Conservation (phyloP, 805 yeast species). For the Candida anglica region DNA sequence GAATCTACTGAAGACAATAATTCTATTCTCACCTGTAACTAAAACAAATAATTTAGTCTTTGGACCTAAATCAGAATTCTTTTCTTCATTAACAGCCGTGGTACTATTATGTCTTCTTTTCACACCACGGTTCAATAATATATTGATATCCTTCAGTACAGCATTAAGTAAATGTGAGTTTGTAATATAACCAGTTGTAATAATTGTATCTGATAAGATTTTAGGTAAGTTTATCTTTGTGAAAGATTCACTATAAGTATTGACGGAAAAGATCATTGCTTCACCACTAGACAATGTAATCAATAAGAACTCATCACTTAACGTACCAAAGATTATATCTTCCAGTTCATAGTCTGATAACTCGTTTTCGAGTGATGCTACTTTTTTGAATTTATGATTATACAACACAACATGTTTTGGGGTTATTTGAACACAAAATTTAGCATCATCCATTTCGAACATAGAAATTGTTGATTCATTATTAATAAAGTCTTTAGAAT, state of each 20-base stretch:
- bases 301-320: slow-evolving; percentile 60
- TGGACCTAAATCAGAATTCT: slow-evolving; percentile 11
- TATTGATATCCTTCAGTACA: slow-evolving; percentile 24
- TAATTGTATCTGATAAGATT: slow-evolving; percentile 44
- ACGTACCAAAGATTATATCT: slow-evolving; percentile 53
- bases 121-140: slow-evolving; percentile 21
- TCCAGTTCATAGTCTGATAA: slow-evolving; percentile 31
- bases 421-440: slow-evolving; percentile 71
- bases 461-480: slow-evolving; percentile 63
- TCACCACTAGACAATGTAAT: slow-evolving; percentile 69
- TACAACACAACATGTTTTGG: slow-evolving; percentile 60
- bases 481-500: slow-evolving; percentile 58
- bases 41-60: slow-evolving; percentile 51
- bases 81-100: slow-evolving; percentile 2
- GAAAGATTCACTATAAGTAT: slow-evolving; percentile 34
- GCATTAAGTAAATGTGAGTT: slow-evolving; percentile 35
- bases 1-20: slow-evolving; percentile 58
- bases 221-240: slow-evolving; percentile 36
- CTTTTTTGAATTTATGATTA: slow-evolving; percentile 52
- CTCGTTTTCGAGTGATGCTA: slow-evolving; percentile 43
- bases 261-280: slow-evolving; percentile 47
- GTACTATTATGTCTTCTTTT: slow-evolving; percentile 24
- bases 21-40: slow-evolving; percentile 74
- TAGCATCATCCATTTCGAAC: slow-evolving; percentile 53
- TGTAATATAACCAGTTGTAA: slow-evolving; percentile 67